These are phyloP conservation scores for Lenzites betulinus DNA, from an alignment of 768 basidiomycete species.

Conservation along the genomic window DNA sequence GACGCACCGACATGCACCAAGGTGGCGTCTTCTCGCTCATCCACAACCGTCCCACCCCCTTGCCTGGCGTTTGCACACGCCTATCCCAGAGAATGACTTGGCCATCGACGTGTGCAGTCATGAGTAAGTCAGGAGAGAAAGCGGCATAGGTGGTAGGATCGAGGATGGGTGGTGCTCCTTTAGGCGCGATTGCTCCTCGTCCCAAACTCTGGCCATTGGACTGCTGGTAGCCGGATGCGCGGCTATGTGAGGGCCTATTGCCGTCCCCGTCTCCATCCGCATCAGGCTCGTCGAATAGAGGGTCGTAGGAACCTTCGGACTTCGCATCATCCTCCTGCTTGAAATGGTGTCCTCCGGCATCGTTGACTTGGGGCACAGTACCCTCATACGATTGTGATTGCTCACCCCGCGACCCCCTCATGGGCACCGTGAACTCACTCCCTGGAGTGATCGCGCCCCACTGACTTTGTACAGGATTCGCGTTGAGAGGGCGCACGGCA, in stretches of 20 bases:
- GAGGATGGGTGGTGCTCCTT: conserved; percentile 76
- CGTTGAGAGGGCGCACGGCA: conserved; percentile 66
- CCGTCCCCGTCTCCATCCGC: conserved; percentile 45
- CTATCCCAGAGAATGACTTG: conserved; percentile 92
- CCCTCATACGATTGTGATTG: neutral
- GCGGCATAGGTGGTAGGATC: conserved; percentile 57
- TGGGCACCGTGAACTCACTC: conserved; percentile 10
- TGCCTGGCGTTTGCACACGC: conserved; percentile 61
- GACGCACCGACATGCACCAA: conserved; percentile 91
- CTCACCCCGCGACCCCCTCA: conserved; percentile 9
- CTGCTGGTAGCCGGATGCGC: conserved; percentile 10
- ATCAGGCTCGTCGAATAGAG: conserved; percentile 85
- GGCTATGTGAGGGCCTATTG: conserved; percentile 2
- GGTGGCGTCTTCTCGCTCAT: conserved; percentile 92
- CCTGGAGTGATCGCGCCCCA: conserved; percentile 16
- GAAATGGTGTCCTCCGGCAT: neutral
- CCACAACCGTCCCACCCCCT: conserved; percentile 82
- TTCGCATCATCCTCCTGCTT: conserved; percentile 57
- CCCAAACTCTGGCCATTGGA: conserved; percentile 9
- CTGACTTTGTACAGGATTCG: conserved; percentile 31
- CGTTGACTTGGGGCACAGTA: conserved; percentile 23
- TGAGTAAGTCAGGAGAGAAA: conserved; percentile 79
- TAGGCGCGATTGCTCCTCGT: conserved; percentile 42
- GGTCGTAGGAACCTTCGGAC: conserved; percentile 83
- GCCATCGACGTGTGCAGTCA: conserved; percentile 92